Conservation (phyloP, 371 early-diverging fungal genomes). For the Lichtheimia ramosa region DNA sequence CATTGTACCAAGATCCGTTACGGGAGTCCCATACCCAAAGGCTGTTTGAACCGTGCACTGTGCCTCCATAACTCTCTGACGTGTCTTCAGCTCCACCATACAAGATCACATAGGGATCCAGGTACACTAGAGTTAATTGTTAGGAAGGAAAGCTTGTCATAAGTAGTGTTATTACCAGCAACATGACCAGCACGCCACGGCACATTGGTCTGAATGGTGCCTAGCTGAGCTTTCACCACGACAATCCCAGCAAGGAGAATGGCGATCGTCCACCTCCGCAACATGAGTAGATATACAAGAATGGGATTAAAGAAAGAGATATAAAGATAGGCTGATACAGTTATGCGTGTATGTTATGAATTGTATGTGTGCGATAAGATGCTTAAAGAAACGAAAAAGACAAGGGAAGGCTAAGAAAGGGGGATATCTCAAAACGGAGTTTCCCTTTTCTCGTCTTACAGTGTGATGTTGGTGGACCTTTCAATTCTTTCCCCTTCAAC, state of each 20-base stretch:
- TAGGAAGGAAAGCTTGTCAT: not conserved
- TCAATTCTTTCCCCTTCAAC: too few relatives aligned
- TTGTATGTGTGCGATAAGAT: too few relatives aligned
- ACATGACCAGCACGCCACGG: conserved; percentile 55
- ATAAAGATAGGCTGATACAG: not conserved
- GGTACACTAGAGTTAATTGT: conserved; percentile 6
- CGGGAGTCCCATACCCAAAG: conserved; percentile 47
- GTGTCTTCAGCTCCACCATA: conserved; percentile 44
- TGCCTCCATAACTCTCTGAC: conserved; percentile 8
- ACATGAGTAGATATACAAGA: conserved; percentile 4
- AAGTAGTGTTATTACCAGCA: conserved; percentile 27
- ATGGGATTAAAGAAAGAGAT: not conserved
- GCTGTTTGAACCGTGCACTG: conserved; percentile 27
- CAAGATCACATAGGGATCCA: conserved; percentile 39
- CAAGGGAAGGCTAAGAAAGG: too few relatives aligned
- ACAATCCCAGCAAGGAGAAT: conserved; percentile 5
- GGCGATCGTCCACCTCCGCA: conserved; percentile 6
- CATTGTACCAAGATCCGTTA: conserved; percentile 45
- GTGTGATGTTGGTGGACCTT: too few relatives aligned
- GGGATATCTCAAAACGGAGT: too few relatives aligned
- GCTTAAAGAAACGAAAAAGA: too few relatives aligned
- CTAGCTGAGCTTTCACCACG: conserved; percentile 19
- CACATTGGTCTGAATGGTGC: conserved; percentile 30
- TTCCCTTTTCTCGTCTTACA: too few relatives aligned
- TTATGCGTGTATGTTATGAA: too few relatives aligned